phyloP scores from a whole-genome alignment of 2,329 filamentous ascomycete genomes.

The Fusarium vanettenii region DNA sequence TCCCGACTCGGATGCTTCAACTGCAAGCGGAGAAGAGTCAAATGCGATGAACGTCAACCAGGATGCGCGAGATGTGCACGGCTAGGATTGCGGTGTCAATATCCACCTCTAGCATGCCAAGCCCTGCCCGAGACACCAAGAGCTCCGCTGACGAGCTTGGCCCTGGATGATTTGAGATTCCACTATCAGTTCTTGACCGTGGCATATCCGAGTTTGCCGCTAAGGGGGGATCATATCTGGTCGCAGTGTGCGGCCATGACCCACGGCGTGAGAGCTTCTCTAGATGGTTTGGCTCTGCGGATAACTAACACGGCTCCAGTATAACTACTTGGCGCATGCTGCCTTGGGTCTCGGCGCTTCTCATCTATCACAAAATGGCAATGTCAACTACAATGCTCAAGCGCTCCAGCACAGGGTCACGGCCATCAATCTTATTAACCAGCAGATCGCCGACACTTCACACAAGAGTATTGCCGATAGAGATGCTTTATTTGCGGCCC shows the following conservation, averaged over 20 bases:
- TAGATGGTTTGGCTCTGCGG: not conserved
- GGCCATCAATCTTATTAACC: slow-evolving; percentile 51
- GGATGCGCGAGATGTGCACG: slow-evolving; percentile 47
- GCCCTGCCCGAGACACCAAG: slow-evolving; percentile 21
- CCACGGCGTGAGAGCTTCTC: slow-evolving; percentile 43
- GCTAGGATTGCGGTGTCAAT: slow-evolving; percentile 49
- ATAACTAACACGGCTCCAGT: slow-evolving; percentile 35
- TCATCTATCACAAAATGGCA: slow-evolving; percentile 47
- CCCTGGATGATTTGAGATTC: slow-evolving; percentile 58
- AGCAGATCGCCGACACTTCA: slow-evolving; percentile 41
- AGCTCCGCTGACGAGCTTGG: slow-evolving; percentile 43
- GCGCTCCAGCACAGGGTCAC: slow-evolving; percentile 45
- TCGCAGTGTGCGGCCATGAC: slow-evolving; percentile 49
- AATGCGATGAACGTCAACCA: slow-evolving; percentile 47
- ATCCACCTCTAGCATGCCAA: slow-evolving; percentile 40
- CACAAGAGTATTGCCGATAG: slow-evolving; percentile 44
- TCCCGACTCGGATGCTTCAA: slow-evolving; percentile 49
- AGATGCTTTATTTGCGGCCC: slow-evolving; percentile 51
- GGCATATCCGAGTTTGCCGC: slow-evolving; percentile 53
- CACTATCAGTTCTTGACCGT: slow-evolving; percentile 62
- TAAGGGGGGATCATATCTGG: slow-evolving; percentile 47
- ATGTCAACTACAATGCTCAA: slow-evolving; percentile 41
- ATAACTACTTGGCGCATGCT: slow-evolving; percentile 51
- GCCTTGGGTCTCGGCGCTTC: slow-evolving; percentile 53
- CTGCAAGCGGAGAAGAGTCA: slow-evolving; percentile 47